Evolutionary conservation across 2,329 filamentous ascomycete species (phyloP).

Genomic region (Fusarium scirpi): DNA sequence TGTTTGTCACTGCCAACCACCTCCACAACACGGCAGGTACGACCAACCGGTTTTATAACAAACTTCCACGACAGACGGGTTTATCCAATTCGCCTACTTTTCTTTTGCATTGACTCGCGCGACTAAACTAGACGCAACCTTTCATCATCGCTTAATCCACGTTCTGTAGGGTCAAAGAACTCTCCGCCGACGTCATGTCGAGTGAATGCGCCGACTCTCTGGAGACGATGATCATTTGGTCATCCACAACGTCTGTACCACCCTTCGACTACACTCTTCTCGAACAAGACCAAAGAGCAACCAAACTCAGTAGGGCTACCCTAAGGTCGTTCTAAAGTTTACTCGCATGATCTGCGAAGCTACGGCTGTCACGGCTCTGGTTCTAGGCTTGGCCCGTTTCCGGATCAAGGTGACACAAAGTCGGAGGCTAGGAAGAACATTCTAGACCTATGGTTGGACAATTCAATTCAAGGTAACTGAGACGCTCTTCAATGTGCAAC

Average conservation of each 20-base stretch:
- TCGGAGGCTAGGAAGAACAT: conserved; percentile 20
- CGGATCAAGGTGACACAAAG: conserved; percentile 19
- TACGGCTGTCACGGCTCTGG: conserved; percentile 31
- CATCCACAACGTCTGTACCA: background rate
- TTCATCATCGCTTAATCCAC: conserved; percentile 11
- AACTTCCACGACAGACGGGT: conserved; percentile 28
- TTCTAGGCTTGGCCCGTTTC: conserved; percentile 18
- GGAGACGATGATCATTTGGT: conserved; percentile 2
- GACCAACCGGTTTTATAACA: conserved; percentile 42
- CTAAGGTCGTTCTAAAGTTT: background rate
- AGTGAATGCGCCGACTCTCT: background rate
- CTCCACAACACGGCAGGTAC: conserved; percentile 11
- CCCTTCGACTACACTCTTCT: background rate
- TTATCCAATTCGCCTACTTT: background rate
- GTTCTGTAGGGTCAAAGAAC: background rate
- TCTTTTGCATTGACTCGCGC: conserved; percentile 4
- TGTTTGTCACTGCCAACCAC: conserved; percentile 36
- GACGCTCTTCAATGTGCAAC: conserved; percentile 4
- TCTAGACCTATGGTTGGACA: conserved; percentile 28
- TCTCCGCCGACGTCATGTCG: conserved; percentile 37
- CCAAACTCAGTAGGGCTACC: background rate
- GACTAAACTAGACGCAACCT: conserved; percentile 10
- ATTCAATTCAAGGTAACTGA: conserved; percentile 3
- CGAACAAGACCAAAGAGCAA: background rate
- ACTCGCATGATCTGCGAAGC: conserved; percentile 19